Base-by-base conservation (phyloP, 2,329 filamentous ascomycete genomes). In the Fusarium buxicola region DNA sequence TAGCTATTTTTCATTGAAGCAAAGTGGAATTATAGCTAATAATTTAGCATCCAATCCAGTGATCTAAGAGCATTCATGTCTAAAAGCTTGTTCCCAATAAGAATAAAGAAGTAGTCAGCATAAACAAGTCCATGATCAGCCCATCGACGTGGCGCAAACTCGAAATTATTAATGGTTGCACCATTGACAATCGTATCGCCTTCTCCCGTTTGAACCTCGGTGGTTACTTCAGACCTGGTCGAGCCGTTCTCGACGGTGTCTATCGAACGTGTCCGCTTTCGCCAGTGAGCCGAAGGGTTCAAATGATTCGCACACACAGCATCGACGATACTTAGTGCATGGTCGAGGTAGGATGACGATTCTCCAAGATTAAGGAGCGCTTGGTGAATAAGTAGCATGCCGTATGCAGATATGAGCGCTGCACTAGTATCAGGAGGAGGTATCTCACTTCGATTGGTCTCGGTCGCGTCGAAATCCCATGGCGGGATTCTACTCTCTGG, bases 41-140 rank as follows among this genome's bases (percentile, higher is more conserved):
- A 43, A 5, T 30, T 28, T 30, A 28, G 15, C 25, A 25, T 43
- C 39, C 27, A 43, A 24, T 27, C 8, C 21, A 30, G 15, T 10
- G 27, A 25, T 28, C 39, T 43, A 43, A 43, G 39, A 30, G 15
- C 31, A n/a, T 79, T 24, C 50, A 64, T 63, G 16, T 64, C 58
- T 8, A 63, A 13, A 3, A 63, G 39, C 40, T 65, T 60, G 48
- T 83, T 83, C 7, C 81, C 80, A 31, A 80, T 74, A 28, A 81
- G 70, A 12, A 83, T 54, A 28, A 82, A 75, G 53, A 75, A 82
- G 61, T 83, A 83, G 56, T 83, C 81, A 1, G 81, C 81, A 65
- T 83, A 83, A 1, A 83, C 80, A 16, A 83, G 58, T 1, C 80
- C 80, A 66, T 82, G 80, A 49, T 82, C 72, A 7, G 76, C 75